Percentiles rank a stretch among this genome's conserved stretches.
phyloP scores from a whole-genome alignment of 495 filamentous ascomycete genomes.

The Penicillium alfredii region DNA sequence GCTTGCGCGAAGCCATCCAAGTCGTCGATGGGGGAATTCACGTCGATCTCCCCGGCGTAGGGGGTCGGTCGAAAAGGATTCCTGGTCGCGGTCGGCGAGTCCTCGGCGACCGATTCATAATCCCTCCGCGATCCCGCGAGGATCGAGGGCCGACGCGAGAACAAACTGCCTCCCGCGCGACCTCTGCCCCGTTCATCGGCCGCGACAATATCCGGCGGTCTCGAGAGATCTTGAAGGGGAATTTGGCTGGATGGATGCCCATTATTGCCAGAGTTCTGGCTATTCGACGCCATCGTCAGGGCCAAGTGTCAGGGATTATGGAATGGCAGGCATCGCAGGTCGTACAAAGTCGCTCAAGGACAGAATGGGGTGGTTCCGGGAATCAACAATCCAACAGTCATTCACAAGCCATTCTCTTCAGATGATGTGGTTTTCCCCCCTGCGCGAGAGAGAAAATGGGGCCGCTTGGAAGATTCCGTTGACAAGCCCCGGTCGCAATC shows the following conservation, averaged over 20 bases:
- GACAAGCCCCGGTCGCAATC: no score
- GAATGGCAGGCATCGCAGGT: constrained; percentile 44
- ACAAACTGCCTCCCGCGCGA: constrained; percentile 27
- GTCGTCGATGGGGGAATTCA: constrained; percentile 42
- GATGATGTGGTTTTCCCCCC: no score
- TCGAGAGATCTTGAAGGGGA: constrained; percentile 74
- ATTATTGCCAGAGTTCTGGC: constrained; percentile 43
- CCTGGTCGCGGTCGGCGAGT: constrained; percentile 38
- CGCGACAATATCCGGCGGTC: constrained; percentile 41
- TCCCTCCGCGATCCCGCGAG: constrained; percentile 28
- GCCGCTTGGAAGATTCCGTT: no score
- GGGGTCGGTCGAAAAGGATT: constrained; percentile 22
- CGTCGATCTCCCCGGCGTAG: constrained; percentile 24
- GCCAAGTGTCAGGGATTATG: constrained; percentile 32
- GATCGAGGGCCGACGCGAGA: constrained; percentile 35
- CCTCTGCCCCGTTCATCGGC: constrained; percentile 25
- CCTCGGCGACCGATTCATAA: constrained; percentile 50
- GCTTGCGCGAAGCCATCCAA: constrained; percentile 51
- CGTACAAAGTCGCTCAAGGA: no score
- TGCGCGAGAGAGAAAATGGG: no score
- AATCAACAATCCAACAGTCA: no score
- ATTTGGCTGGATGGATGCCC: constrained; percentile 57
- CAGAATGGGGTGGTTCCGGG: no score
- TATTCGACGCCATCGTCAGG: constrained; percentile 57
- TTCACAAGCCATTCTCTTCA: no score